Evolutionary conservation across 1,139 yeast genomes (phyloP).

Genomic region (Geotrichum reessii): DNA sequence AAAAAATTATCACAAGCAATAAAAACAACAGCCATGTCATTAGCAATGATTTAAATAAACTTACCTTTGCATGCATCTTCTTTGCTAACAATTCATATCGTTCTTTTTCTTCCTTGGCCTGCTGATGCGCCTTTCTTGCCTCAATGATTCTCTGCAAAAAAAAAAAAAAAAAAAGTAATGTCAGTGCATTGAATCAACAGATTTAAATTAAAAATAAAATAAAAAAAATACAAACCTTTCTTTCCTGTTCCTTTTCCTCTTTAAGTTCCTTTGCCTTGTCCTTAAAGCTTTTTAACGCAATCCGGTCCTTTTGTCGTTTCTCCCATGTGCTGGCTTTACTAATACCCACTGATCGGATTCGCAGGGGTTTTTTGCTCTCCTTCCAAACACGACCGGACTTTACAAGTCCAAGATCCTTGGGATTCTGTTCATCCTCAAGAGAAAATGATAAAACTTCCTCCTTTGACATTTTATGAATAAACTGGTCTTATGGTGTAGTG

Average conservation of each 20-base stretch:
- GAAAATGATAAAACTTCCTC: not conserved
- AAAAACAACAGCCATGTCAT: not conserved
- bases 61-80: slow-evolving; percentile 38
- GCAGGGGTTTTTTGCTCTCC: slow-evolving; percentile 32
- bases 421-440: not conserved
- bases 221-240: slow-evolving; percentile 22
- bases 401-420: slow-evolving; percentile 2
- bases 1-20: not conserved
- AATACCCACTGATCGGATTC: slow-evolving; percentile 29
- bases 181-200: not conserved
- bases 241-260: slow-evolving; percentile 36
- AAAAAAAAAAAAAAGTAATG: not conserved
- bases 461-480: not conserved
- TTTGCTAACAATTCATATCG: slow-evolving; percentile 38
- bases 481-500: not conserved
- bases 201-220: not conserved
- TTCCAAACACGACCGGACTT: slow-evolving; percentile 36
- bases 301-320: slow-evolving; percentile 30
- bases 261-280: slow-evolving; percentile 36
- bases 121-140: slow-evolving; percentile 34
- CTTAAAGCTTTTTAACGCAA: slow-evolving; percentile 30
- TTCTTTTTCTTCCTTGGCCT: slow-evolving; percentile 40
- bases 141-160: slow-evolving; percentile 22
- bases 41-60: not conserved
- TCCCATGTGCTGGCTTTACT: slow-evolving; percentile 33